Evolutionary conservation across 2,329 filamentous ascomycete species (phyloP).

Genomic region (Phialophora tarda): DNA sequence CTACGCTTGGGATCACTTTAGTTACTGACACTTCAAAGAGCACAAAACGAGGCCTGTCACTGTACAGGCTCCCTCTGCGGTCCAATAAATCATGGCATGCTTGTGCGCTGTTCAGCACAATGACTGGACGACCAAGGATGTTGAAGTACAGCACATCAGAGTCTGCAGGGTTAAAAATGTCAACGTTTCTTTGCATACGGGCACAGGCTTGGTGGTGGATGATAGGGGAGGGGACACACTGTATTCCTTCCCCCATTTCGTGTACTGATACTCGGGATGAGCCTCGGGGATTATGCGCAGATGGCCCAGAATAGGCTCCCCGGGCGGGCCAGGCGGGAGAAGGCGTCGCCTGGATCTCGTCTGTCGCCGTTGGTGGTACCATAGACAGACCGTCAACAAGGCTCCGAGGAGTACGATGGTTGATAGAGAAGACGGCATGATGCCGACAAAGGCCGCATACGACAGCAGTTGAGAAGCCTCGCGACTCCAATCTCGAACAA

Average conservation of each 20-base stretch:
- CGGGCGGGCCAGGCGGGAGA: not conserved
- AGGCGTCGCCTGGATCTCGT: not conserved
- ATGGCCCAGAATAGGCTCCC: conserved; percentile 25
- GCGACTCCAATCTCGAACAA: no score
- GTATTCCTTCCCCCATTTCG: conserved; percentile 28
- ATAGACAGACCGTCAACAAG: not conserved
- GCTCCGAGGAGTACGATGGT: not conserved
- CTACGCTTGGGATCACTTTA: no score
- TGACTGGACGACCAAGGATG: conserved; percentile 46
- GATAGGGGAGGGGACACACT: not conserved
- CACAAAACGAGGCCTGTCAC: not conserved
- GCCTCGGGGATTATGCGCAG: conserved; percentile 21
- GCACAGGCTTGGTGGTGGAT: not conserved
- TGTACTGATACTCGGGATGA: conserved; percentile 25
- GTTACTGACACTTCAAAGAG: not conserved
- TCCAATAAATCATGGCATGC: conserved; percentile 23
- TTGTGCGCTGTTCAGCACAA: conserved; percentile 46
- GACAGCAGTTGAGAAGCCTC: no score
- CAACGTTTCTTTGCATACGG: not conserved
- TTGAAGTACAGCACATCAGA: conserved; percentile 26
- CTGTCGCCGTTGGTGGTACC: not conserved
- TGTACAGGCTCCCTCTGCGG: not conserved
- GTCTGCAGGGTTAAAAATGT: not conserved
- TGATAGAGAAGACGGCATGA: not conserved
- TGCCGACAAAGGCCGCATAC: no score